Evolutionary conservation across 2,329 filamentous ascomycete genomes (phyloP), one percentile per base, ranked within the genome.

Genomic region (Endothia cerciana): DNA sequence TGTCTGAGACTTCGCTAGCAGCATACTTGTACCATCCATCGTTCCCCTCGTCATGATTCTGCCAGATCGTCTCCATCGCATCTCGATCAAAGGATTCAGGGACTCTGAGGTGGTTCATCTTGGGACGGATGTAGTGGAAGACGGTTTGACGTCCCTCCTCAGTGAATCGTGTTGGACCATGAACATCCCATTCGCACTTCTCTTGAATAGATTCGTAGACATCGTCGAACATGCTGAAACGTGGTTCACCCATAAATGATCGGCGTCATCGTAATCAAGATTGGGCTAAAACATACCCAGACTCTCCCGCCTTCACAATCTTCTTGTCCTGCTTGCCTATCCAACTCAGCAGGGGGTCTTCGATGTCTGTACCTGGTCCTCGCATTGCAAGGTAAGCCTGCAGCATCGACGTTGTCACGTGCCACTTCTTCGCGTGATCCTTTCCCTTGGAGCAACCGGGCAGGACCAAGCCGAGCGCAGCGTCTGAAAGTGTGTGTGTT

Each of bases 1-100:
- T 74, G 60, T 82, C 79, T 0, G 75, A 78, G 22, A 81, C 73
- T 40, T 76, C 75, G 41, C 71, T 71, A 11, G 70, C 68, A 10
- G 68, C 65, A 65, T 49, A 62, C 53, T 59, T 28, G 17, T 53
- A 28, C 67, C 63, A 63, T 4, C 64, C 62, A 17, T 60, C 55
- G 55, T 40, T 58, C 25, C 19, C 7, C n/a, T 36, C 51, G 33
- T 58, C 41, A 30, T 40, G 33, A 51, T 25, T 43, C 36, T 61
- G 55, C 40, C 28, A 58, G 1, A 58, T 58, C 11, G 45, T 25
- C 22, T 66, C 66, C 30, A 63, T 30, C 28, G 45, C n/a, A 51
- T 60, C 59, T 13, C 63, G 63, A 25, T 64, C 63, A 15, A 66
- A 63, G 11, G 38, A 41, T 33, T 68, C 56, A 30, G 64, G 49